phyloP scores from a whole-genome alignment of 495 filamentous ascomycete species.

The Penicillium atrosanguineum region DNA sequence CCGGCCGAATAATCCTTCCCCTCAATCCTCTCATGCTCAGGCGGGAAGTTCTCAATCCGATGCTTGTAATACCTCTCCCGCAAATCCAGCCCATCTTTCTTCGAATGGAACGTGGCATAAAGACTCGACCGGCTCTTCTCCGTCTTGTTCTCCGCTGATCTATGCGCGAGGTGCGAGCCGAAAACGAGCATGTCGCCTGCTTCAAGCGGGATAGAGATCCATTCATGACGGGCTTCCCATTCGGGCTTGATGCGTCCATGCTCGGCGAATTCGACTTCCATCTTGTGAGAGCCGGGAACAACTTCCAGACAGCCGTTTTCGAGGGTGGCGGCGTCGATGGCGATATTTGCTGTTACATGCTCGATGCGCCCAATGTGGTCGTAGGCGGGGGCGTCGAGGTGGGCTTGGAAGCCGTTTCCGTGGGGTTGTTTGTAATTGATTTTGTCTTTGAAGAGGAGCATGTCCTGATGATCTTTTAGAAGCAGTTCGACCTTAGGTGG shows the following conservation, averaged over 20 bases:
- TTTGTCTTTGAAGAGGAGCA: conserved; percentile 50
- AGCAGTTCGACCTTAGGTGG: background rate
- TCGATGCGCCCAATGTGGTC: conserved; percentile 43
- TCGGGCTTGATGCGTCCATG: conserved; percentile 31
- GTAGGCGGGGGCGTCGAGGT: conserved; percentile 45
- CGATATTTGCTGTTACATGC: conserved; percentile 41
- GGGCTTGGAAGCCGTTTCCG: conserved; percentile 40
- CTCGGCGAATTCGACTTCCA: conserved; percentile 32
- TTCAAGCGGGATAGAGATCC: conserved; percentile 37
- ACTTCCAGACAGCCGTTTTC: conserved; percentile 43
- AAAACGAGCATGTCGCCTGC: conserved; percentile 40
- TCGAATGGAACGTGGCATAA: conserved; percentile 44
- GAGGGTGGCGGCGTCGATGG: conserved; percentile 38
- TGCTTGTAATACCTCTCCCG: conserved; percentile 39
- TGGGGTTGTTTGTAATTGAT: conserved; percentile 43
- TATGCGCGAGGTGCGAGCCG: conserved; percentile 43
- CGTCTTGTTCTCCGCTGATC: conserved; percentile 35
- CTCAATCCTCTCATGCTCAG: conserved; percentile 37
- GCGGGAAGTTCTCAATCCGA: conserved; percentile 37
- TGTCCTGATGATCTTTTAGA: conserved; percentile 21
- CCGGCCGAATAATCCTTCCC: conserved; percentile 38
- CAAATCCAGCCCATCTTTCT: conserved; percentile 34
- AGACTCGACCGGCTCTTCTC: conserved; percentile 33
- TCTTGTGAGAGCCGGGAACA: conserved; percentile 38
- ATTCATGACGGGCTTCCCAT: conserved; percentile 37